Evolutionary conservation across 2,329 filamentous ascomycete species (phyloP).

Genomic region (Pestalotiopsis sp.): DNA sequence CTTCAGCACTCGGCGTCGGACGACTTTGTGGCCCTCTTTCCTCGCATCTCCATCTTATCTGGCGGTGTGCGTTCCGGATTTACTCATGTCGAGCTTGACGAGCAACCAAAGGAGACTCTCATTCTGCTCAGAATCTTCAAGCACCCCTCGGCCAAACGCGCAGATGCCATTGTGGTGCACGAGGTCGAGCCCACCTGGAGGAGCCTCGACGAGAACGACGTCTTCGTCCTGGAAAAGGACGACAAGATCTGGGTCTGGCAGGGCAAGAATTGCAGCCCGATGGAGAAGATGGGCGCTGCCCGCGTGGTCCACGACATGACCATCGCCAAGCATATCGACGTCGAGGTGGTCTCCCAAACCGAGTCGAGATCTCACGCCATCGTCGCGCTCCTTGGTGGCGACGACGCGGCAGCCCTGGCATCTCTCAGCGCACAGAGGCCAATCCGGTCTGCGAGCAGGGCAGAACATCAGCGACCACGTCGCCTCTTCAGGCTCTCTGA

Average conservation of each 20-base stretch:
- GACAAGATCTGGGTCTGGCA: slow-evolving; percentile 74
- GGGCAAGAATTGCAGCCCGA: slow-evolving; percentile 64
- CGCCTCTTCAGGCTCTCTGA: slow-evolving; percentile 67
- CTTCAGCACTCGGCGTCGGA: slow-evolving; percentile 60
- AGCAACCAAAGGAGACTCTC: slow-evolving; percentile 41
- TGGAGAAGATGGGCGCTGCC: slow-evolving; percentile 71
- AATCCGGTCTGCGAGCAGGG: slow-evolving; percentile 31
- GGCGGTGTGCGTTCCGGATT: slow-evolving; percentile 67
- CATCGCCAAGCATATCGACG: slow-evolving; percentile 63
- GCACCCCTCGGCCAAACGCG: slow-evolving; percentile 49
- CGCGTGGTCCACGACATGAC: slow-evolving; percentile 69
- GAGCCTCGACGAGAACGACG: slow-evolving; percentile 67
- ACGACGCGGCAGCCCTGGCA: slow-evolving; percentile 32
- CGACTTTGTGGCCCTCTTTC: slow-evolving; percentile 64
- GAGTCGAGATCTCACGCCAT: slow-evolving; percentile 55
- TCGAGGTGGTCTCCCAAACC: slow-evolving; percentile 65
- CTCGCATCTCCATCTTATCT: slow-evolving; percentile 58
- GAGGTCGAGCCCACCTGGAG: slow-evolving; percentile 65
- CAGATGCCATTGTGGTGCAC: slow-evolving; percentile 58
- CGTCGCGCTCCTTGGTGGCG: slow-evolving; percentile 6
- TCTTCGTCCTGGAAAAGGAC: slow-evolving; percentile 65
- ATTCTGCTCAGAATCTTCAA: slow-evolving; percentile 67
- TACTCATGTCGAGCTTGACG: slow-evolving; percentile 58
- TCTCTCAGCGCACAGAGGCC: slow-evolving; percentile 46
- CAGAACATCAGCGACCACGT: slow-evolving; percentile 31